Base-by-base conservation (phyloP, 345 rosid species). In the Salix purpurea region DNA sequence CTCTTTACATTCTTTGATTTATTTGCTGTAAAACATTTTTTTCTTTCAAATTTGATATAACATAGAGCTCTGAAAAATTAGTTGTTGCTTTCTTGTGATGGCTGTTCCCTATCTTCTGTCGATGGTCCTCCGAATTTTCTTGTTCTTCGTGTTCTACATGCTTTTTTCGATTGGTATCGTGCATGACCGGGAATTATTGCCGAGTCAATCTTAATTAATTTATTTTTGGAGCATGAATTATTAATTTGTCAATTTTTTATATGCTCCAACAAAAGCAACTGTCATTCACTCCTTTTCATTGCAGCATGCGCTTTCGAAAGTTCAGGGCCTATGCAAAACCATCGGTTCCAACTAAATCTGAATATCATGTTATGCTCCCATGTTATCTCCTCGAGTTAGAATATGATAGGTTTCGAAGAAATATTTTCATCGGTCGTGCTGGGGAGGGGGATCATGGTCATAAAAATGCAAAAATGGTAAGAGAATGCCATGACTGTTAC, bases 1-100 rank as follows among this genome's bases (percentile, higher is more conserved):
- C 42, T 48, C n/a, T 42, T 71, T 56, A 39, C 30, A 75, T 78
- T 84, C 82, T 26, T 80, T 79, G 70, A 70, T 82, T 70, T 66
- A 13, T 65, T 79, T 82, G 5, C 10, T 79, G 87, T 81, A 84
- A 76, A 39, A 56, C 72, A 61, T 19, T 52, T 40, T 26, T 34
- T 54, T 54, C 48, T 68, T 42, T 40, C 44, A 62, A 74, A 21
- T 64, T 50, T 46, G 39, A n/a, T 65, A 61, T 37, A n/a, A 78
- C 72, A 72, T 26, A 39, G 30, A 12, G 54, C 30, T 24, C 44
- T 5, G 28, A 56, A 12, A 15, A 72, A 2, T n/a, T 32, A 50
- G 50, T 32, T 18, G 5, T 24, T 42, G 12, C 19, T 13, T 6
- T 14, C 8, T 30, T 3, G 34, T 62, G 39, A 23, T 70, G 30